These are phyloP conservation scores for Dianthus caryophyllus DNA, from an alignment of 148 eudicot species.

Conservation along the genomic window DNA sequence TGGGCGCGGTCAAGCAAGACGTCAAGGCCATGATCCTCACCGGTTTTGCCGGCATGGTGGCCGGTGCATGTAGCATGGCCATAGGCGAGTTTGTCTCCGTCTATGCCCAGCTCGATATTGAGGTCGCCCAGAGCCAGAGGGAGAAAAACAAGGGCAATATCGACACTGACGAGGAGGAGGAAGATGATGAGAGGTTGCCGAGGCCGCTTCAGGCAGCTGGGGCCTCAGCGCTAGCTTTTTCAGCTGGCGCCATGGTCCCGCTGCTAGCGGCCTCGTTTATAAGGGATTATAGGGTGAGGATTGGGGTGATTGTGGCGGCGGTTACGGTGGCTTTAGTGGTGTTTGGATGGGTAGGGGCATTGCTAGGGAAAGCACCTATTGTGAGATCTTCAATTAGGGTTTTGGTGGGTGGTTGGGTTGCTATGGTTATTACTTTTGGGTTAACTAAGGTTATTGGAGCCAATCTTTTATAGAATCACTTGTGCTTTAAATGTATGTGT, in stretches of 20 bases:
- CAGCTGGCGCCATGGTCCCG: slow-evolving; percentile 33
- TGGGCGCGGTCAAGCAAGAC: slow-evolving; percentile 40
- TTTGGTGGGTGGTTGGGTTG: slow-evolving; percentile 46
- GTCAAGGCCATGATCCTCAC: slow-evolving; percentile 38
- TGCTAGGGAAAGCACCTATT: slow-evolving; percentile 30
- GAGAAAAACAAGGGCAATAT: not conserved
- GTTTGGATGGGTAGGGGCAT: slow-evolving; percentile 42
- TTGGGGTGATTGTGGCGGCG: slow-evolving; percentile 35
- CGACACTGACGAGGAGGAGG: not conserved
- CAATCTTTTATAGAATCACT: not conserved
- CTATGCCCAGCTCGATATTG: slow-evolving; percentile 36
- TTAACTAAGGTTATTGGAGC: slow-evolving; percentile 29
- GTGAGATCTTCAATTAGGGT: slow-evolving; percentile 33
- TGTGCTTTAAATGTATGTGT: no score
- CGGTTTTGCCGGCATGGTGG: slow-evolving; percentile 40
- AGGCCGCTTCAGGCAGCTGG: slow-evolving; percentile 34
- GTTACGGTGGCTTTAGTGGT: slow-evolving; percentile 36
- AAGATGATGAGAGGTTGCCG: slow-evolving; percentile 26
- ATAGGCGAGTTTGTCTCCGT: slow-evolving; percentile 46
- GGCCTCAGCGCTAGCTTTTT: slow-evolving; percentile 34
- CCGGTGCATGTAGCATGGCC: slow-evolving; percentile 46
- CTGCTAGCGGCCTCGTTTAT: slow-evolving; percentile 32
- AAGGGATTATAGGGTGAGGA: slow-evolving; percentile 30
- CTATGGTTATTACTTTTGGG: slow-evolving; percentile 35
- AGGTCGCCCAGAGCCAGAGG: slow-evolving; percentile 34